These are phyloP conservation scores for Pseudogymnoascus sp. DNA, from an alignment of 2,329 filamentous ascomycete species.

Conservation along the genomic window DNA sequence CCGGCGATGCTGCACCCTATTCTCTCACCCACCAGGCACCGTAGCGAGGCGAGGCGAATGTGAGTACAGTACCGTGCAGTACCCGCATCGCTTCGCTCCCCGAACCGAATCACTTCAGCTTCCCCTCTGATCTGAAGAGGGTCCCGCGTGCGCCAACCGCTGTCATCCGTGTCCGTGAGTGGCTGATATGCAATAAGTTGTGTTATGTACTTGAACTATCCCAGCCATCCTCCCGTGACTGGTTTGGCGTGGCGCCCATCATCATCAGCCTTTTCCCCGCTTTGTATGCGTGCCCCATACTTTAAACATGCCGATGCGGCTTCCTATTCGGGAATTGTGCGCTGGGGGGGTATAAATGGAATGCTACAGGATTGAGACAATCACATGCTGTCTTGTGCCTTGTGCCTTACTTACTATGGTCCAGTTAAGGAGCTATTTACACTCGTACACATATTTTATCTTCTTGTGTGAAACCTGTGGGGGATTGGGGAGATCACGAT, in stretches of 20 bases:
- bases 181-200: neutral
- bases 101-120: neutral
- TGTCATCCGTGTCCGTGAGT: neutral
- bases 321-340: constrained; percentile 1
- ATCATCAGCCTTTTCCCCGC: neutral
- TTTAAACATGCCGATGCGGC: constrained; percentile 5
- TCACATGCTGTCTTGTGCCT: neutral
- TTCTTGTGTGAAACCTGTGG: neutral
- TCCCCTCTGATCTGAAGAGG: neutral
- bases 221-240: neutral
- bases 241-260: neutral
- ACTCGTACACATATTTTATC: neutral
- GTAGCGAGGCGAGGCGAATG: neutral
- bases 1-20: neutral
- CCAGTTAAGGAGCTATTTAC: neutral
- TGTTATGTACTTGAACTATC: neutral
- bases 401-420: neutral
- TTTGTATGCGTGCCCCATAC: neutral
- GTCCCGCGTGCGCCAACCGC: constrained; percentile 2
- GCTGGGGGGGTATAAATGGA: neutral
- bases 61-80: neutral
- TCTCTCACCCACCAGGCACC: neutral
- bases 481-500: neutral
- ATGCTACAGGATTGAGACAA: neutral
- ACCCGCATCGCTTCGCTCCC: neutral